These are phyloP conservation scores for Annulohypoxylon nitens DNA, from an alignment of 495 filamentous ascomycete genomes.

Conservation along the genomic window DNA sequence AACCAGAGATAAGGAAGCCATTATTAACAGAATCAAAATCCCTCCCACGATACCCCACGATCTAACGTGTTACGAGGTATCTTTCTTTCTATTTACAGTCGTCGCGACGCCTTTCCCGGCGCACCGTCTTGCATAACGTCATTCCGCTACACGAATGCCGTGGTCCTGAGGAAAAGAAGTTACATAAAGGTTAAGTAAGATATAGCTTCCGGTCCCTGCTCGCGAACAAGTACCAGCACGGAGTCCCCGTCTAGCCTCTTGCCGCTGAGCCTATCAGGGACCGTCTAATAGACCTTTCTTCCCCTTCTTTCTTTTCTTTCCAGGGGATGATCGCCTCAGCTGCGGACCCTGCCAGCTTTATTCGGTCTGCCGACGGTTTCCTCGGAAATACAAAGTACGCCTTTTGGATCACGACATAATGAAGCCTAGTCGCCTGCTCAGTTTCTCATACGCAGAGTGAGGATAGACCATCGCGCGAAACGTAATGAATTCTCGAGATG, in stretches of 20 bases:
- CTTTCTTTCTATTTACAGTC: conserved; percentile 35
- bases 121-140: conserved; percentile 39
- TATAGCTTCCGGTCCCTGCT: conserved; percentile 36
- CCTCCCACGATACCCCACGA: conserved; percentile 49
- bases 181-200: conserved; percentile 50
- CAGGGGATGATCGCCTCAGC: conserved; percentile 10
- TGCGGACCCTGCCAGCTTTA: conserved; percentile 14
- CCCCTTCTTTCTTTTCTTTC: background rate
- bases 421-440: conserved; percentile 12
- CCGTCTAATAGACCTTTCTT: background rate
- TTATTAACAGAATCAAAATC: conserved; percentile 48
- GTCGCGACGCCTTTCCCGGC: conserved; percentile 34
- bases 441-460: background rate
- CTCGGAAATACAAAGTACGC: conserved; percentile 22
- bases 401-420: conserved; percentile 29
- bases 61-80: conserved; percentile 44
- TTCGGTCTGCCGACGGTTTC: conserved; percentile 23
- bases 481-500: conserved; percentile 5
- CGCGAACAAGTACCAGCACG: conserved; percentile 16
- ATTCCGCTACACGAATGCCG: conserved; percentile 42
- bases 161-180: conserved; percentile 33
- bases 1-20: conserved; percentile 48
- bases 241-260: conserved; percentile 7
- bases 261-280: conserved; percentile 30
- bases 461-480: background rate